Evolutionary conservation across 257 asterid genomes (phyloP).

Genomic region (Ilex asprella): DNA sequence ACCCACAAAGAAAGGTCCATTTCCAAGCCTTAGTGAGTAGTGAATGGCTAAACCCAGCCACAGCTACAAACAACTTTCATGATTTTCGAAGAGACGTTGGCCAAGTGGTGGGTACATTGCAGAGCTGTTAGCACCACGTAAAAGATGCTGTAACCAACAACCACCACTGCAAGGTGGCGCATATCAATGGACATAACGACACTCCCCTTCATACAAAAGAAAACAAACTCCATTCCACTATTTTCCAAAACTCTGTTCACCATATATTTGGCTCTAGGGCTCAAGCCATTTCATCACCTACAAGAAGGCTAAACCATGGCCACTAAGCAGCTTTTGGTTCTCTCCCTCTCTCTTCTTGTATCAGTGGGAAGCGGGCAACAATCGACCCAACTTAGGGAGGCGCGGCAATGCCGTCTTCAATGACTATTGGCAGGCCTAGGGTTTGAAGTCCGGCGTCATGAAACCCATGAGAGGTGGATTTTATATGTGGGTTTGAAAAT

Average conservation of each 20-base stretch:
- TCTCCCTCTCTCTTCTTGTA: conserved; percentile 20
- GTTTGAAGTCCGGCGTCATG: no score
- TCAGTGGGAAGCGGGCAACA: conserved; percentile 22
- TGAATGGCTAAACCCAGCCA: no score
- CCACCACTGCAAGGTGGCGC: conserved; percentile 34
- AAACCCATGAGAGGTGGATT: no score
- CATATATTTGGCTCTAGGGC: conserved; percentile 18
- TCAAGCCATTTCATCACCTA: not conserved
- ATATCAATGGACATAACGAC: not conserved
- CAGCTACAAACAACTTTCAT: no score
- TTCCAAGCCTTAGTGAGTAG: no score
- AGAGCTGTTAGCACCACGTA: conserved; percentile 29
- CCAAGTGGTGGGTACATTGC: no score
- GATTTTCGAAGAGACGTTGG: no score
- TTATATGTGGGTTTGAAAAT: no score
- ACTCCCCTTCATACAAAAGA: conserved; percentile 36
- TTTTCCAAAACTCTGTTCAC: not conserved
- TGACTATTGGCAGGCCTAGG: conserved; percentile 33
- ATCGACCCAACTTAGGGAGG: conserved; percentile 19
- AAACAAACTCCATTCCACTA: conserved; percentile 11
- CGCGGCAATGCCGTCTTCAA: conserved; percentile 62
- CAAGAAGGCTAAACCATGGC: conserved; percentile 21
- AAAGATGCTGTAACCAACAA: not conserved
- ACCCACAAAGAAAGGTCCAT: no score
- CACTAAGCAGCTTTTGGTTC: conserved; percentile 21